Percentiles rank a stretch among this genome's conserved stretches.
Conservation (phyloP, 805 yeast genomes). For the Henningerozyma blattae region DNA sequence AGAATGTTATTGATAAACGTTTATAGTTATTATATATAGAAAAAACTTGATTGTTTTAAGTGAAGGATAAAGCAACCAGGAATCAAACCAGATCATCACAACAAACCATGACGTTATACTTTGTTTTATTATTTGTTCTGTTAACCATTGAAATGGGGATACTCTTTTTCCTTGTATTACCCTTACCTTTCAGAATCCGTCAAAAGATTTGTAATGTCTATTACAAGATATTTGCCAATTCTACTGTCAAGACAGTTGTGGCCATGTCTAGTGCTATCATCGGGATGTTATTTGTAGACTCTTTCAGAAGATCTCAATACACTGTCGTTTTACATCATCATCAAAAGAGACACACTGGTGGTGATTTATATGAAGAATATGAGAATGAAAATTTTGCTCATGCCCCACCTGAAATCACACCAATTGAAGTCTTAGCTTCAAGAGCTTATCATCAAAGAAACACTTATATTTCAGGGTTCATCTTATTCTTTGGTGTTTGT, state of each 20-base stretch:
- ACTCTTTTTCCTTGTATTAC: conserved; percentile 38
- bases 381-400: conserved; percentile 2
- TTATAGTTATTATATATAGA: too few species aligned
- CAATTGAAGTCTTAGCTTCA: conserved; percentile 42
- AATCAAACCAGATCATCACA: neutral
- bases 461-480: conserved; percentile 51
- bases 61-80: too few species aligned
- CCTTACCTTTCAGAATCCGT: conserved; percentile 41
- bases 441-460: conserved; percentile 55
- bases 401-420: conserved; percentile 22
- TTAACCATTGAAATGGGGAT: conserved; percentile 41
- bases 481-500: conserved; percentile 41
- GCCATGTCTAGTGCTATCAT: conserved; percentile 32
- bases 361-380: conserved; percentile 1
- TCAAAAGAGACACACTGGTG: conserved; percentile 16
- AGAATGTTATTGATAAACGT: too few species aligned
- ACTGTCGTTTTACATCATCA: conserved; percentile 17
- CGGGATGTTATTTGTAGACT: conserved; percentile 40
- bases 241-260: conserved; percentile 34
- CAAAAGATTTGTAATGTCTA: conserved; percentile 29
- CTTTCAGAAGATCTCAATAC: conserved; percentile 33
- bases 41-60: too few species aligned
- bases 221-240: conserved; percentile 23
- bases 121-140: conserved; percentile 31
- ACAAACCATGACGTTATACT: conserved; percentile 21